A percentile compares a stretch with the other conserved stretches of the same genome.
phyloP scores from a whole-genome alignment of 2,329 filamentous ascomycete genomes.

The Paraconiothyrium sp. region DNA sequence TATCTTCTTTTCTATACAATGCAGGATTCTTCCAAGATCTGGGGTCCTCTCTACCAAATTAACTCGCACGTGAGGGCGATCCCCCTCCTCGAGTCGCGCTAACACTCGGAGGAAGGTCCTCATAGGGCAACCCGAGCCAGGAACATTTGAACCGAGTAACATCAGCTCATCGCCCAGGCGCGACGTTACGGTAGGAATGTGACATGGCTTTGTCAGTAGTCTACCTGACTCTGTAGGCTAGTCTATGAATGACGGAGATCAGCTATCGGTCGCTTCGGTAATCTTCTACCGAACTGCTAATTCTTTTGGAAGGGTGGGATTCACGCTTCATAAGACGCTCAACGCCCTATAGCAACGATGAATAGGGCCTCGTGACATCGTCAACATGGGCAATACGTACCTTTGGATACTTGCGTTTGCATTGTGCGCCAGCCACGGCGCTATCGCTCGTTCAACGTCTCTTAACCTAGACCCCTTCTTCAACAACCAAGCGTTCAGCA shows the following conservation, averaged over 20 bases:
- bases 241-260: not conserved
- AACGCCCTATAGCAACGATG: not conserved
- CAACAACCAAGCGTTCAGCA: conserved; percentile 61
- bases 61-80: conserved; percentile 1
- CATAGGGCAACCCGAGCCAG: conserved; percentile 7
- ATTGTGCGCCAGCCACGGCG: not conserved
- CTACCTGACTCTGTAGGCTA: not conserved
- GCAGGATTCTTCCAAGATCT: not conserved
- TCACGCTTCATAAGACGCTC: not conserved
- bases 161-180: conserved; percentile 1
- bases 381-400: not conserved
- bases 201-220: not conserved
- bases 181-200: conserved; percentile 11
- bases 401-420: not conserved
- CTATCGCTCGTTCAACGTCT: conserved; percentile 21
- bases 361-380: not conserved
- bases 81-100: conserved; percentile 3
- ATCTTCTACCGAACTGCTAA: not conserved
- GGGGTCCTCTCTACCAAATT: not conserved
- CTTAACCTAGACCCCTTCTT: conserved; percentile 48
- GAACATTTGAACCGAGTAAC: not conserved
- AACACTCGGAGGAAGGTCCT: not conserved
- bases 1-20: not conserved
- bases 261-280: conserved; percentile 12
- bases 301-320: not conserved